These are phyloP conservation scores for Tirmania nivea DNA, from an alignment of 495 filamentous ascomycete species.

Conservation along the genomic window DNA sequence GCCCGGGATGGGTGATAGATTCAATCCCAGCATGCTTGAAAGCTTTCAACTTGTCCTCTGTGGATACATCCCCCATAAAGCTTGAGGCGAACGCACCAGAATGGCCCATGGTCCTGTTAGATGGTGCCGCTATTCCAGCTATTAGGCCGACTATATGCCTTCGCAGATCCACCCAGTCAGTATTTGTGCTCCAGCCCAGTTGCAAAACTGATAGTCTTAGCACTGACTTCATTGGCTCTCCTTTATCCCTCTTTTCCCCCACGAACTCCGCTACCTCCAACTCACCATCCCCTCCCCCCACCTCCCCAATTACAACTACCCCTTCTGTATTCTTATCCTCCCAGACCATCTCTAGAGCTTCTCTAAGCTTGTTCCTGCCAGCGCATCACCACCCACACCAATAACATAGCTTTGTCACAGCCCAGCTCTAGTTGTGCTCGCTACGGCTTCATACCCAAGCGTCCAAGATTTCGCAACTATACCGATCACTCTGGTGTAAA, in stretches of 20 bases:
- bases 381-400: slow-evolving; percentile 68
- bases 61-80: too few species aligned
- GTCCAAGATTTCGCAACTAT: slow-evolving; percentile 81
- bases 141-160: too few species aligned
- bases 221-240: slow-evolving; percentile 42
- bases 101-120: too few species aligned
- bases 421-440: slow-evolving; percentile 57
- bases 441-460: slow-evolving; percentile 71
- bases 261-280: slow-evolving; percentile 69
- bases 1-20: too few species aligned
- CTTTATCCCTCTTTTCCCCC: slow-evolving; percentile 33
- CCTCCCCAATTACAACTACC: slow-evolving; percentile 67
- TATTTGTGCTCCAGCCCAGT: too few species aligned
- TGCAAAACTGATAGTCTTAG: too few species aligned
- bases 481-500: slow-evolving; percentile 50
- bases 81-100: too few species aligned
- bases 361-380: slow-evolving; percentile 64
- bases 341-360: slow-evolving; percentile 51
- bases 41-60: too few species aligned
- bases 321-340: slow-evolving; percentile 57
- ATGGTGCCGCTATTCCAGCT: too few species aligned
- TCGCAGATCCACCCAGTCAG: too few species aligned
- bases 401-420: slow-evolving; percentile 73
- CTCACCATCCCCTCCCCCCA: slow-evolving; percentile 54
- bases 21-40: too few species aligned